Conservation (phyloP, 768 basidiomycete genomes). For the Cyathus striatus region DNA sequence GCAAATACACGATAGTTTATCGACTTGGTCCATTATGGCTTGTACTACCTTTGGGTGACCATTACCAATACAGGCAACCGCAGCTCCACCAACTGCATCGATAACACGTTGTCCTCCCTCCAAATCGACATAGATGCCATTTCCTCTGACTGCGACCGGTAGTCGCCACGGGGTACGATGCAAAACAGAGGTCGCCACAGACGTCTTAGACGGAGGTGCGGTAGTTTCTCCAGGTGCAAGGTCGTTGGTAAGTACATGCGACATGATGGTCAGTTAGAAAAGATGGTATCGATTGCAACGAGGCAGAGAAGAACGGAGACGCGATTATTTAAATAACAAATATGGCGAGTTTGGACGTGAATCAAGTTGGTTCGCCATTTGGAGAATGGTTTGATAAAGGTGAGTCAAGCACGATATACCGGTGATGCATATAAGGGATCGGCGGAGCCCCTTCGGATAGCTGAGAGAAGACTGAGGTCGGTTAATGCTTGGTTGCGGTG, state of each 20-base stretch:
- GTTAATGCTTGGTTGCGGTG: too few species aligned
- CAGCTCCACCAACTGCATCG: constrained; percentile 84
- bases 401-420: too few species aligned
- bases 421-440: too few species aligned
- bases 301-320: neutral
- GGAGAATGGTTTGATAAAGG: too few species aligned
- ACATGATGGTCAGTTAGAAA: neutral
- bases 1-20: constrained; percentile 67
- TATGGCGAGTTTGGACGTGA: too few species aligned
- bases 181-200: constrained; percentile 34
- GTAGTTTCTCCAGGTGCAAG: too few species aligned
- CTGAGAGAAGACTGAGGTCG: too few species aligned
- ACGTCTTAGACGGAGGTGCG: neutral
- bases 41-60: constrained; percentile 66
- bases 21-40: constrained; percentile 76
- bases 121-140: constrained; percentile 70
- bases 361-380: too few species aligned
- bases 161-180: constrained; percentile 73
- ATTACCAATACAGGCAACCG: constrained; percentile 76
- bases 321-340: neutral
- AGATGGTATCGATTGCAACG: neutral
- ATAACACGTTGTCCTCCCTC: constrained; percentile 65
- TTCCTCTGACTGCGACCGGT: constrained; percentile 57
- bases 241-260: neutral
- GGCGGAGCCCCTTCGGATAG: too few species aligned